Evolutionary conservation across 1,284 basidiomycete species (phyloP).

Genomic region (Phenoliferia sp.): DNA sequence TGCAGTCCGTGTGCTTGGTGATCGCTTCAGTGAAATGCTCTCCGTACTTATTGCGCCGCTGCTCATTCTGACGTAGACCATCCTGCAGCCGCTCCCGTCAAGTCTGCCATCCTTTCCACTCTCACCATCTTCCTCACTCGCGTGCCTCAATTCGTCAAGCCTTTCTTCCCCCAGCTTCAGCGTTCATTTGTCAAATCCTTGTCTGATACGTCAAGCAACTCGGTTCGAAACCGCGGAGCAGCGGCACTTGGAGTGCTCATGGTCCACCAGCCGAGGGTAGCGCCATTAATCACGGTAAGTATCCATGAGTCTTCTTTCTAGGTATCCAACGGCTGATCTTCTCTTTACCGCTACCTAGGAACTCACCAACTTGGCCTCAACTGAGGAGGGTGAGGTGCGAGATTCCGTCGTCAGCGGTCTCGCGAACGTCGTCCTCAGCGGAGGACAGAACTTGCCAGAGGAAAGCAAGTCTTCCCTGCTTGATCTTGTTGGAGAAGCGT

Average conservation of each 20-base stretch:
- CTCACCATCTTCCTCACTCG: constrained; percentile 73
- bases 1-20: constrained; percentile 37
- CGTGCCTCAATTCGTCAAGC: constrained; percentile 86
- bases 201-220: constrained; percentile 69
- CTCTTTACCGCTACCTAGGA: constrained; percentile 48
- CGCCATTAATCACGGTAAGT: constrained; percentile 53
- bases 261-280: constrained; percentile 77
- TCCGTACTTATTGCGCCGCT: background rate
- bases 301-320: background rate
- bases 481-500: constrained; percentile 73
- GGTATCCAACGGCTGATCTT: background rate
- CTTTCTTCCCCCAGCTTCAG: constrained; percentile 97
- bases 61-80: constrained; percentile 16
- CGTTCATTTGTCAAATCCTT: constrained; percentile 94
- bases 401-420: constrained; percentile 71
- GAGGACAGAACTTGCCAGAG: constrained; percentile 68
- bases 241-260: constrained; percentile 86
- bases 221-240: constrained; percentile 76
- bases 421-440: constrained; percentile 68
- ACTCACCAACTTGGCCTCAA: constrained; percentile 53
- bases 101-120: constrained; percentile 78
- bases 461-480: constrained; percentile 65
- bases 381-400: constrained; percentile 63
- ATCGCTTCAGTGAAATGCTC: constrained; percentile 33
- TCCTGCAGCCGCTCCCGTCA: constrained; percentile 77